Conservation (phyloP, 345 rosid species). For the Ailanthus altissimus region DNA sequence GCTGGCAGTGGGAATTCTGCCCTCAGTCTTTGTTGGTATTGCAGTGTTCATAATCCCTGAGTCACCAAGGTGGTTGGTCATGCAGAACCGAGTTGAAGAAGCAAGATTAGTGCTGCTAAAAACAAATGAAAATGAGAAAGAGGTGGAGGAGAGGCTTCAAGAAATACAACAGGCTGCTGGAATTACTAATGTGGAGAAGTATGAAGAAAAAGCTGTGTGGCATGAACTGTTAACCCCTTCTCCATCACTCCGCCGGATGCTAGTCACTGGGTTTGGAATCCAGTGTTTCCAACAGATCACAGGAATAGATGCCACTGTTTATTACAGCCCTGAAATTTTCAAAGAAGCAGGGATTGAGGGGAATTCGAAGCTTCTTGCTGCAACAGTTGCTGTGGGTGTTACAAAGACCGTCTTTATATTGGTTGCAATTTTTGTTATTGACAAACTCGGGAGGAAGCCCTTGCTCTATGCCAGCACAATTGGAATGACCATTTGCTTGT, state of each 20-base stretch:
- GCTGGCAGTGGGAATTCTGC: constrained; percentile 88
- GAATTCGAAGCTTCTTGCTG: constrained; percentile 62
- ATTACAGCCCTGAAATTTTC: constrained; percentile 81
- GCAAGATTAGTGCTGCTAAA: constrained; percentile 73
- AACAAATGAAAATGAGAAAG: constrained; percentile 66
- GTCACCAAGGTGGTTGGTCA: constrained; percentile 86
- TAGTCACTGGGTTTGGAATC: constrained; percentile 75
- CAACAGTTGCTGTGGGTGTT: constrained; percentile 76
- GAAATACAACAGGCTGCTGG: constrained; percentile 81
- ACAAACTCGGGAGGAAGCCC: constrained; percentile 71
- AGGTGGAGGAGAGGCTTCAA: constrained; percentile 75
- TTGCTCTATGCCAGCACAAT: constrained; percentile 79
- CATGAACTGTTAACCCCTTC: constrained; percentile 76
- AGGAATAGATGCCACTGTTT: constrained; percentile 78
- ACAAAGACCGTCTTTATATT: constrained; percentile 65
- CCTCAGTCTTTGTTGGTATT: constrained; percentile 71
- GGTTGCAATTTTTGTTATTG: constrained; percentile 67
- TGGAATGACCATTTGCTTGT: constrained; percentile 76
- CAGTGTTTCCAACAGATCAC: constrained; percentile 90
- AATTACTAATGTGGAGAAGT: constrained; percentile 31
- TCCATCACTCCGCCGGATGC: constrained; percentile 63
- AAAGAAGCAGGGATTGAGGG: constrained; percentile 60
- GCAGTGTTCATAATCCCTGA: constrained; percentile 88
- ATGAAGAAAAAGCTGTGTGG: constrained; percentile 72
- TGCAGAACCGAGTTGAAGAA: constrained; percentile 73